These are phyloP conservation scores for Zasmidium cellare DNA, from an alignment of 2,329 filamentous ascomycete genomes.

Conservation along the genomic window DNA sequence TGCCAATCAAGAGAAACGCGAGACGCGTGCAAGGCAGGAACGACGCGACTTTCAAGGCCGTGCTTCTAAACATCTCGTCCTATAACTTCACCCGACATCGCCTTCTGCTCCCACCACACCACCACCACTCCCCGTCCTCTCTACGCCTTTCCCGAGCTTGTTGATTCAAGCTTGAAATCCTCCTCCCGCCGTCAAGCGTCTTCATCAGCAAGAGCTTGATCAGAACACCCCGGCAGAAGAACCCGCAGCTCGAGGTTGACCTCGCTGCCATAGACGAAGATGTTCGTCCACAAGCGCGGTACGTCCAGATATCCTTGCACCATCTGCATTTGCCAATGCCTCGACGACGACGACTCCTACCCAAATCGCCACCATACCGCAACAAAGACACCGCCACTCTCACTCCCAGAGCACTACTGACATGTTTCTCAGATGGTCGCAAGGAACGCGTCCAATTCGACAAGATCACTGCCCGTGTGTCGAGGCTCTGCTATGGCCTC, in stretches of 20 bases:
- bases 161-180: conserved; percentile 18
- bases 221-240: conserved; percentile 8
- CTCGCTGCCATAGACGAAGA: conserved; percentile 39
- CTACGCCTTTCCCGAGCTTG: conserved; percentile 14
- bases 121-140: not conserved
- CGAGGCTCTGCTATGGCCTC: conserved; percentile 93
- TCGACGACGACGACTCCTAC: not conserved
- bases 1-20: not conserved
- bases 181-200: conserved; percentile 7
- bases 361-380: conserved; percentile 8
- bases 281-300: conserved; percentile 67
- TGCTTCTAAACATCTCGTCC: not conserved
- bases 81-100: conserved; percentile 21
- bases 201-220: conserved; percentile 13
- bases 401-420: conserved; percentile 19
- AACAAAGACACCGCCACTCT: conserved; percentile 14
- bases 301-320: conserved; percentile 25
- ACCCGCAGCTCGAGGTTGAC: conserved; percentile 22
- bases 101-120: conserved; percentile 8
- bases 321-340: not conserved
- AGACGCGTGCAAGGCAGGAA: conserved; percentile 7
- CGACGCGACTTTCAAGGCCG: not conserved
- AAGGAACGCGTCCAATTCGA: conserved; percentile 99
- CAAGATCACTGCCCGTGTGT: conserved; percentile 99
- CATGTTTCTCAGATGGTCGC: conserved; percentile 73